A percentile compares a stretch with the other conserved stretches of the same genome.
Evolutionary conservation across 2,329 filamentous ascomycete genomes (phyloP).

Genomic region (Ceratocystis variospora): DNA sequence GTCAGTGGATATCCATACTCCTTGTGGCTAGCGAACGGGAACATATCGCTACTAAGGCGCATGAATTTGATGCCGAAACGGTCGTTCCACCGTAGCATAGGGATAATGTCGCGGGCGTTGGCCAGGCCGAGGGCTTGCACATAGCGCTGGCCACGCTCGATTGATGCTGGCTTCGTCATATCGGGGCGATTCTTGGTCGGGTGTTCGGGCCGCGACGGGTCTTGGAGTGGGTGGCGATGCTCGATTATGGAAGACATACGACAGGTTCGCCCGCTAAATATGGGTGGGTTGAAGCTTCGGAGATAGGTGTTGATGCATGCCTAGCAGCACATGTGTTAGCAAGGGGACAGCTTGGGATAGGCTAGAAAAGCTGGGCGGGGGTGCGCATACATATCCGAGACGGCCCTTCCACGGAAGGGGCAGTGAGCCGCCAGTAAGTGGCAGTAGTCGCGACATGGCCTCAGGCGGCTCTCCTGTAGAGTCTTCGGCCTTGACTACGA

Average conservation of each 20-base stretch:
- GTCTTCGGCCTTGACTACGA: conserved; percentile 4
- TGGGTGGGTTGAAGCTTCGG: conserved; percentile 62
- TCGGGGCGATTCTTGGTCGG: conserved; percentile 76
- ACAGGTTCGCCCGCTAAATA: conserved; percentile 85
- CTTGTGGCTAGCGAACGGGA: conserved; percentile 82
- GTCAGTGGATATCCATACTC: conserved; percentile 76
- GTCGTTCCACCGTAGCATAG: conserved; percentile 86
- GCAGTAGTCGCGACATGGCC: conserved; percentile 13
- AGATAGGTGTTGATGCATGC: conserved; percentile 90
- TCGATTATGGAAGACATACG: conserved; percentile 83
- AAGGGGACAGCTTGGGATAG: neutral
- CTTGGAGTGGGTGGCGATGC: conserved; percentile 65
- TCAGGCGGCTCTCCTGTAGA: neutral
- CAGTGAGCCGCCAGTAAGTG: conserved; percentile 13
- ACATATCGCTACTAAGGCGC: conserved; percentile 89
- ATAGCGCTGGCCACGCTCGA: conserved; percentile 54
- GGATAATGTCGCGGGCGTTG: conserved; percentile 70
- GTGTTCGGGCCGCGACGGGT: conserved; percentile 65
- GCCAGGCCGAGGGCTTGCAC: conserved; percentile 65
- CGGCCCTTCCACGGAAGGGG: conserved; percentile 18
- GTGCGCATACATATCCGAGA: conserved; percentile 17
- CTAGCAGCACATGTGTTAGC: conserved; percentile 27
- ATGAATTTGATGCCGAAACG: conserved; percentile 85
- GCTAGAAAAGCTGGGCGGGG: neutral
- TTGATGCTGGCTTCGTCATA: conserved; percentile 51